Evolutionary conservation across 805 yeast species (phyloP).

Genomic region (Saccharomycopsis schoenii): DNA sequence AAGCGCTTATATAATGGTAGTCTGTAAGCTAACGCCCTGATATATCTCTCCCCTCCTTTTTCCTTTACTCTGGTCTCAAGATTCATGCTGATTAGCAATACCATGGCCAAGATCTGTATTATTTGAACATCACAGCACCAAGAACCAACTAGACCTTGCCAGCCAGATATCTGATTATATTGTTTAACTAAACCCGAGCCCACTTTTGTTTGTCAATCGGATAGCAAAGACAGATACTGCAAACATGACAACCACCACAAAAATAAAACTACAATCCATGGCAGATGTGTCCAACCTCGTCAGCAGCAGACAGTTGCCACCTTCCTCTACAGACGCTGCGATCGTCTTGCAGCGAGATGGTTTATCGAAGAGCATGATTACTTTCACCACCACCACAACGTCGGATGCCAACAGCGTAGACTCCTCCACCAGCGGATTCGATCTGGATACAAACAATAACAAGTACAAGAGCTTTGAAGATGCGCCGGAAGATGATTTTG

Average conservation of each 20-base stretch:
- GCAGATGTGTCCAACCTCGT: background rate
- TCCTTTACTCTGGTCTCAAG: too few species aligned
- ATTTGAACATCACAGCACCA: too few species aligned
- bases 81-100: too few species aligned
- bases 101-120: too few species aligned
- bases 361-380: background rate
- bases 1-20: background rate
- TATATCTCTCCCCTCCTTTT: background rate
- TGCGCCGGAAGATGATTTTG: slow-evolving; percentile 10
- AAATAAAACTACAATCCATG: background rate
- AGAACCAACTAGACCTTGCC: too few species aligned
- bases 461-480: background rate
- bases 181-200: too few species aligned
- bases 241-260: background rate
- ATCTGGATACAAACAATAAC: background rate
- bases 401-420: background rate
- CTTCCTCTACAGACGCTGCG: too few species aligned
- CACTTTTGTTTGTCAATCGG: too few species aligned
- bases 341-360: background rate
- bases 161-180: too few species aligned
- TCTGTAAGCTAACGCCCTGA: background rate
- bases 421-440: background rate
- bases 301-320: background rate
- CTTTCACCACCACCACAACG: too few species aligned
- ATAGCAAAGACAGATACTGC: background rate